Evolutionary conservation across 495 filamentous ascomycete species (phyloP), one percentile per base, ranked within the genome.

Genomic region (Aspergillus heteromorphus): DNA sequence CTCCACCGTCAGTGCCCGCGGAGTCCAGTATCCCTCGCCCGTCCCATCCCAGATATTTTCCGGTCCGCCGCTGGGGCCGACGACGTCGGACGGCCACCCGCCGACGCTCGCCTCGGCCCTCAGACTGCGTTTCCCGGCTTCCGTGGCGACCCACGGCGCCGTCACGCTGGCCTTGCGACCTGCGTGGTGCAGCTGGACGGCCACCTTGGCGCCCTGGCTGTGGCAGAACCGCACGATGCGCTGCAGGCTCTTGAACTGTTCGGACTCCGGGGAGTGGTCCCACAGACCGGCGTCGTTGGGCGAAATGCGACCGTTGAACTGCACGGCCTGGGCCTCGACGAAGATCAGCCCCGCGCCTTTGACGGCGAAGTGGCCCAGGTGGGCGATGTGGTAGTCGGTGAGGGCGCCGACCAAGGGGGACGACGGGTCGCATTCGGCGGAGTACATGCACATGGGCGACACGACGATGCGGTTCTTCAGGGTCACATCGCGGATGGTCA

Each of bases 161-260:
- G 83, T 62, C 0, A 76, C 82, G 58, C 80, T 84, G 1, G 81
- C 86, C 67, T 92, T 92, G 40, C 88, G 78, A 13, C 88, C 88
- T 18, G 87, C 86, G 61, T 92, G 88, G 3, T 73, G 83, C 10
- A 92, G 76, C 68, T 92, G 88, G 56, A 92, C 83, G 13, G 79
- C 86, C 31, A 85, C 68, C 62, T 88, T 83, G 56, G 82, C 81
- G 56, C 77, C 77, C 66, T 92, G 88, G 20, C 73, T 78, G 48
- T 79, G 77, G 11, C 65, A 64, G 55, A 83, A 86, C 55, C 86
- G 79, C 40, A 79, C 82, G 36, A 88, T 75, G 42, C 78, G 78
- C 57, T 78, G 76, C 27, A 91, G 72, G 0, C 78, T 77, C 45
- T 79, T 75, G 62, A 89, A 86, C 57, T 92, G 88, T 52, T 66